Base-by-base conservation (phyloP, 169 alveolate species). In the Plasmodium gonderi region DNA sequence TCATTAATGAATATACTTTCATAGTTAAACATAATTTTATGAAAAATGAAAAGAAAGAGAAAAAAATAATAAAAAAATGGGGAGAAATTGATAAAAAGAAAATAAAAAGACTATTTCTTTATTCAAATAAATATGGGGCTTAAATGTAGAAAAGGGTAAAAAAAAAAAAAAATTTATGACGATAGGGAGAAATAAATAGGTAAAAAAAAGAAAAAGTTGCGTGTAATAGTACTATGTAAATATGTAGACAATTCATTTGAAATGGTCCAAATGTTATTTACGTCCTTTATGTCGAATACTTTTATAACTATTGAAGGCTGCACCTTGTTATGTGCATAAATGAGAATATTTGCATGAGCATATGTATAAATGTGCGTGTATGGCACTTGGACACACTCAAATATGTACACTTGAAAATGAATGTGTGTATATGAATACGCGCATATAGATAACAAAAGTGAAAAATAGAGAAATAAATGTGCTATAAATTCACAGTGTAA, bases 1-100 rank as follows among this genome's bases (percentile, higher is more conserved):
- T 85, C 92, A 31, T 85, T 75, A 74, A 85, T 85, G 23, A 85
- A 67, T 85, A 85, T 85, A 54, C 92, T 85, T 75, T 85, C 92
- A 85, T 85, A 85, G 68, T 85, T 85, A 74, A 85, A 75, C 92
- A 85, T 85, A 85, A 74, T 85, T 85, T 74, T 85, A 75, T 42
- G 45, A 69, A 51, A 74, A 26, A 33, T 29, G 60, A 42, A 47
- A 40, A 75, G 76, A 44, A 83, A 12, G n/a, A 26, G 60, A 67
- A 82, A 38, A 79, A 17, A 26, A 49, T 49, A 65, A 81, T 40
- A 54, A 60, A 54, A 33, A 9, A 60, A 36, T 12, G 20, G 4
- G 12, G n/a, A n/a, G n/a, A n/a, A n/a, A n/a, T n/a, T n/a, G n/a
- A n/a, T n/a, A n/a, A 45, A 45, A 45, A 45, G 11, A 45, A 45